Base-by-base conservation (phyloP, 2,329 filamentous ascomycete genomes). In the Penicillium decumbens region DNA sequence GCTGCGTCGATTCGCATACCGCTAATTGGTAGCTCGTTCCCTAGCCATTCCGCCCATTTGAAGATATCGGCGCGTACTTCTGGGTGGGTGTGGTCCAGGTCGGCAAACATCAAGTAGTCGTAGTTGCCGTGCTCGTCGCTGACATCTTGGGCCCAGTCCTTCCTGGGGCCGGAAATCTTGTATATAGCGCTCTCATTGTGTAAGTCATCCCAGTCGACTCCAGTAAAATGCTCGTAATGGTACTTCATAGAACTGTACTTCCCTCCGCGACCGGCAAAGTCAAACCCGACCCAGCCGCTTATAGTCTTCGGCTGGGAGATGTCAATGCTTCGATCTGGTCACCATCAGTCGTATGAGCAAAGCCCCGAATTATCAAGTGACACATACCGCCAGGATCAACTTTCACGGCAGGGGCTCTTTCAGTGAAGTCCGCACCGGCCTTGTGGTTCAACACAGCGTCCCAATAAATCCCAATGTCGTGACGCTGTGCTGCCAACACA, bases 391-490 rank as follows among this genome's bases (percentile, higher is more conserved):
- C 65, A 0, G 72, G 65, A 61, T 88, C 79, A 23, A 88, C 85
- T 65, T 85, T 82, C 40, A 85, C 76, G 1, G 81, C 83, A 51
- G 72, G 70, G 48, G 78, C 84, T 45, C 77, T 78, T 63, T 88
- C 85, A 24, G 77, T 82, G 43, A 74, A 74, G 63, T 88, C 85
- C 6, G 82, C 85, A 2, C 79, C 84, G 2, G 84, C 83, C 64
- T 85, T 87, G 65, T 88, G 85, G 60, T 88, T 89, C 38, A 88
- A 70, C 6, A 89, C 84, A 1, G 83, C 81, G 65, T 88, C 85
- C 76, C 83, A 88, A 56, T 85, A 77, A 0, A 87, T 59, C 0
- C 78, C 77, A 7, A 88, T 72, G 0, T 77, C 79, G 23, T 76
- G 56, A 30, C 77, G 69, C 43, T 77, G 72, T 0, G 83, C 82